Percentiles rank a stretch among this genome's conserved stretches.
These are phyloP conservation scores for Eimeria acervulina DNA, from an alignment of 169 alveolate species.

Conservation along the genomic window DNA sequence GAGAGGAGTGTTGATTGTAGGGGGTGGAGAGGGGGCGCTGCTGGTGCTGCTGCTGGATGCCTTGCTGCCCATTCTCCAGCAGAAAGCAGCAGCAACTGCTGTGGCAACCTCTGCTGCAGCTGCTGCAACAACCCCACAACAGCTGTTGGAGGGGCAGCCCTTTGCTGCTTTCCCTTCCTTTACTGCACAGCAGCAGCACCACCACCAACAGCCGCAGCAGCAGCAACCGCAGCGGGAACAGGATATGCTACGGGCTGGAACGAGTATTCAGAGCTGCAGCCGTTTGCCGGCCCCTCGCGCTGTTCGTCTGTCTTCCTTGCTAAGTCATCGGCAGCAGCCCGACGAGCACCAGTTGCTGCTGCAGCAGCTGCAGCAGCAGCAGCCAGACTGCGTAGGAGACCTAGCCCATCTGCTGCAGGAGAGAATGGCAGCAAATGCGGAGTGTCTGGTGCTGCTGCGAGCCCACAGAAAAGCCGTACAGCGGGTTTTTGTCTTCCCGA, in stretches of 20 bases:
- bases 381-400: not conserved
- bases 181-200: not conserved
- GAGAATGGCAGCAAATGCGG: conserved; percentile 62
- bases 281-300: not conserved
- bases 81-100: conserved; percentile 5
- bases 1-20: conserved; percentile 15
- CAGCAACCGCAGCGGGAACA: conserved; percentile 8
- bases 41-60: conserved; percentile 69
- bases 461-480: conserved; percentile 23
- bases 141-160: not conserved
- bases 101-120: not conserved
- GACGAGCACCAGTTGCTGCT: conserved; percentile 43
- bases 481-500: not conserved
- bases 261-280: not conserved
- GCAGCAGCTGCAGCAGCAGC: conserved; percentile 59
- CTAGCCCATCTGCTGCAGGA: not conserved
- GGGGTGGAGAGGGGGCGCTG: conserved; percentile 74
- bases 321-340: conserved; percentile 2
- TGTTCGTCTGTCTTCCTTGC: conserved; percentile 2
- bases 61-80: not conserved
- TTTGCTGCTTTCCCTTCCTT: not conserved
- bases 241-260: not conserved
- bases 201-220: conserved; percentile 24
- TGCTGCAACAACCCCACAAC: not conserved
- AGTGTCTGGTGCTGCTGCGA: conserved; percentile 62